These are phyloP conservation scores for Emydomyces testavorans DNA, from an alignment of 2,329 filamentous ascomycete genomes.

Conservation along the genomic window DNA sequence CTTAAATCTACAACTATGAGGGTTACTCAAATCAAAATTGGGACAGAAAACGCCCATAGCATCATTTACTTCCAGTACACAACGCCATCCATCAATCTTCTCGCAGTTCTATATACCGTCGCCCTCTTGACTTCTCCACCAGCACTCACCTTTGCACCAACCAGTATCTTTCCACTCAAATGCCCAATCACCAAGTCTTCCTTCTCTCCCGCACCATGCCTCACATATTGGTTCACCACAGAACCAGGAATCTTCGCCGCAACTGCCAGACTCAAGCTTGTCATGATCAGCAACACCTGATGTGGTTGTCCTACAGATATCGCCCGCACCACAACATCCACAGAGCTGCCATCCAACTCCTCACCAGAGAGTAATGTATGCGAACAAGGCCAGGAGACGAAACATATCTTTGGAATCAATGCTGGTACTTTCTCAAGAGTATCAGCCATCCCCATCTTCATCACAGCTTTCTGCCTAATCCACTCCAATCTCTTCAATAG, in stretches of 20 bases:
- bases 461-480: constrained; percentile 47
- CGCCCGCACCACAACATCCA: constrained; percentile 38
- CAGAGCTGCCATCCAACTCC: constrained; percentile 20
- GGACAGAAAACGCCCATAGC: neutral
- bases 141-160: constrained; percentile 32
- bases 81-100: constrained; percentile 38
- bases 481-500: constrained; percentile 42
- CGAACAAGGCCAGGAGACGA: constrained; percentile 38
- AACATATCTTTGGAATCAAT: constrained; percentile 53
- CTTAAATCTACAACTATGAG: too few relatives aligned
- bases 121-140: constrained; percentile 29
- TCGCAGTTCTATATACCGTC: constrained; percentile 40
- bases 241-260: constrained; percentile 38
- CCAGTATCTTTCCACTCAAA: constrained; percentile 38
- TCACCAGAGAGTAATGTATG: constrained; percentile 32
- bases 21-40: neutral
- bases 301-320: constrained; percentile 48
- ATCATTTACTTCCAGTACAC: constrained; percentile 31
- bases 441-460: constrained; percentile 49
- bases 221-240: constrained; percentile 21
- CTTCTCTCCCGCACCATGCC: constrained; percentile 17
- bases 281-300: constrained; percentile 46
- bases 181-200: constrained; percentile 35
- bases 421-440: constrained; percentile 38
- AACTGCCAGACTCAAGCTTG: constrained; percentile 41